Evolutionary conservation across 768 basidiomycete genomes (phyloP), one percentile per base, ranked within the genome.

Genomic region (Paxillus ammoniavirescens): DNA sequence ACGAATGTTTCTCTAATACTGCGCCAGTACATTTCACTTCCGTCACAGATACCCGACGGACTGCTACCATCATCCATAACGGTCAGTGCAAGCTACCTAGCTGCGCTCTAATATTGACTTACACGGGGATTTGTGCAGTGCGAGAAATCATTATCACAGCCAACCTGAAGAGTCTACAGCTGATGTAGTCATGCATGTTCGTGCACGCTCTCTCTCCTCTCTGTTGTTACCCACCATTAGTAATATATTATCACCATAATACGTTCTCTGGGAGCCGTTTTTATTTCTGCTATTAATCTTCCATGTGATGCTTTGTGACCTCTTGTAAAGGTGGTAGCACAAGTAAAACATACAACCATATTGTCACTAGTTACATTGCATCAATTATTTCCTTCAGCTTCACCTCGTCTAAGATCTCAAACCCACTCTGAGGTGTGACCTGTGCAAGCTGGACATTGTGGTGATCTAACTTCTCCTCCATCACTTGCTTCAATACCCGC

Each of bases 381-480:
- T 94, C 92, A 55, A 98, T 92, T 53, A 93, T 79, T 60, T 80
- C 83, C 75, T 95, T 90, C 65, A 98, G 76, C 62, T 78, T 77
- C 30, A 77, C 80, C 71, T 96, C 93, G 59, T 86, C 79, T 57
- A 98, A 68, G 61, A 98, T 97, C 72, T 91, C 82, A 68, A 96
- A 98, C n/a, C 95, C 95, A 51, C 79, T 82, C 41, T 72, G 77
- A 43, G 73, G 70, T 52, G 93, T 95, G n/a, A 98, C 95, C 80
- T 95, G 93, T 49, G 96, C 94, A 13, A 99, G 79, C 71, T 98
- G 95, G 23, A 98, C 95, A 62, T 99, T 98, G 75, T 98, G 95
- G 62, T 97, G 92, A 73, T 98, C 96, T 41, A 99, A 82, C 71
- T 97, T 98, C 76, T 98, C 97, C 72, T 98, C 97, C 97, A 98